These are phyloP conservation scores for Chaetomium strumarium DNA, from an alignment of 2,329 filamentous ascomycete genomes.

Conservation along the genomic window DNA sequence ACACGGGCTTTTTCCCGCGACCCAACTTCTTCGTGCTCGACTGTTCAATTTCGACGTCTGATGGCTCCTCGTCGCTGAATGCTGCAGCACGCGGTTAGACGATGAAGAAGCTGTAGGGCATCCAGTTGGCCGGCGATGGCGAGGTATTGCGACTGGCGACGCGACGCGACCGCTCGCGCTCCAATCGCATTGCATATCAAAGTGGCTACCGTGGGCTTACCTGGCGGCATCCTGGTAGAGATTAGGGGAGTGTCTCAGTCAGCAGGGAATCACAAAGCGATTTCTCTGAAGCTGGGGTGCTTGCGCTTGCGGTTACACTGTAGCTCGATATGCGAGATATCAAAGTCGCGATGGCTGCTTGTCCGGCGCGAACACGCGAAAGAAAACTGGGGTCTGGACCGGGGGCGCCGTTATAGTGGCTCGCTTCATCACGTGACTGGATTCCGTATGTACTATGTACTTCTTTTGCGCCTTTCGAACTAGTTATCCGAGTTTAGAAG, in stretches of 20 bases:
- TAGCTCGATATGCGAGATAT: not conserved
- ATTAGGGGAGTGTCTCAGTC: not conserved
- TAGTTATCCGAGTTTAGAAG: not conserved
- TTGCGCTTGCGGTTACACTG: not conserved
- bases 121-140: not conserved
- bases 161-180: constrained; percentile 8
- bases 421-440: not conserved
- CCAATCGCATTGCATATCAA: not conserved
- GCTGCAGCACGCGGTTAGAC: constrained; percentile 24
- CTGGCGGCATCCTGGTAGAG: constrained; percentile 21
- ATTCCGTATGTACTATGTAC: not conserved
- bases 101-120: too few relatives aligned
- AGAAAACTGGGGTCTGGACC: constrained; percentile 9
- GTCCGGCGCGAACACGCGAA: not conserved
- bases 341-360: constrained; percentile 5
- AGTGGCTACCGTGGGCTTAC: constrained; percentile 16
- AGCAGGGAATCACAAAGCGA: not conserved
- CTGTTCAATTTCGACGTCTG: constrained; percentile 24
- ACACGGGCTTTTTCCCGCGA: not conserved
- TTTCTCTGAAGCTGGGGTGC: not conserved
- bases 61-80: constrained; percentile 38
- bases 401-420: not conserved
- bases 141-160: not conserved
- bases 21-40: not conserved
- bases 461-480: not conserved